Percentiles rank a stretch among this genome's conserved stretches.
phyloP scores from a whole-genome alignment of 2,329 filamentous ascomycete species.

The Ceratocystis eucalypticola region DNA sequence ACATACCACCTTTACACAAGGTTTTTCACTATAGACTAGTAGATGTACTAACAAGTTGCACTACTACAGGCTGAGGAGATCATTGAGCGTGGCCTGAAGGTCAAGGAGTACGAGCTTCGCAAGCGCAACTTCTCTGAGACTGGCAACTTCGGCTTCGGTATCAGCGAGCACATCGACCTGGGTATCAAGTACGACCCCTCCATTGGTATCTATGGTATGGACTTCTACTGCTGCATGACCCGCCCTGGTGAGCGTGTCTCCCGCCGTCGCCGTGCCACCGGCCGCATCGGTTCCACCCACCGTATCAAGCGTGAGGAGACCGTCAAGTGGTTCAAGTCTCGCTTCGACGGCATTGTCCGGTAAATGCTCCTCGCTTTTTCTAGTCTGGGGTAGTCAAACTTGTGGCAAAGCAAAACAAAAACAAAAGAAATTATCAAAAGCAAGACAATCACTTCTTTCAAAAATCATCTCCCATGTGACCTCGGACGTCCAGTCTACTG shows the following conservation, averaged over 20 bases:
- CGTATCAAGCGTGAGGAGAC: slow-evolving; percentile 90
- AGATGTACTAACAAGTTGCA: slow-evolving; percentile 22
- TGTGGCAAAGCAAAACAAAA: slow-evolving; percentile 16
- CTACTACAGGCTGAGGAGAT: slow-evolving; percentile 76
- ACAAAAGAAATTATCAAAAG: slow-evolving; percentile 15
- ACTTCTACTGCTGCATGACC: slow-evolving; percentile 99
- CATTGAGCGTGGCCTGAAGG: slow-evolving; percentile 99
- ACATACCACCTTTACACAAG: background rate
- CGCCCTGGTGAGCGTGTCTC: slow-evolving; percentile 96
- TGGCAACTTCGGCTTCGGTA: slow-evolving; percentile 99
- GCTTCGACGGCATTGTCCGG: slow-evolving; percentile 98
- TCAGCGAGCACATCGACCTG: slow-evolving; percentile 99
- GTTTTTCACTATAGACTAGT: background rate
- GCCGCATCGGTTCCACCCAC: slow-evolving; percentile 75
- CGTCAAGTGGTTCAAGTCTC: slow-evolving; percentile 82
- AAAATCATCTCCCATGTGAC: slow-evolving; percentile 18
- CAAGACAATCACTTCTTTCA: slow-evolving; percentile 18
- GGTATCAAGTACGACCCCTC: slow-evolving; percentile 99
- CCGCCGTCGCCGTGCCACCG: slow-evolving; percentile 83
- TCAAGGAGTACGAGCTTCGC: slow-evolving; percentile 99
- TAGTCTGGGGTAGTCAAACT: no score
- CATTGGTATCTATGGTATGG: slow-evolving; percentile 99
- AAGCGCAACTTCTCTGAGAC: slow-evolving; percentile 99
- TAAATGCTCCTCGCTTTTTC: slow-evolving; percentile 42
- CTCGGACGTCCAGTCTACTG: slow-evolving; percentile 17